These are phyloP conservation scores for Globisporangium mamillatum DNA, from an alignment of 352 stramenopile species.

Conservation along the genomic window DNA sequence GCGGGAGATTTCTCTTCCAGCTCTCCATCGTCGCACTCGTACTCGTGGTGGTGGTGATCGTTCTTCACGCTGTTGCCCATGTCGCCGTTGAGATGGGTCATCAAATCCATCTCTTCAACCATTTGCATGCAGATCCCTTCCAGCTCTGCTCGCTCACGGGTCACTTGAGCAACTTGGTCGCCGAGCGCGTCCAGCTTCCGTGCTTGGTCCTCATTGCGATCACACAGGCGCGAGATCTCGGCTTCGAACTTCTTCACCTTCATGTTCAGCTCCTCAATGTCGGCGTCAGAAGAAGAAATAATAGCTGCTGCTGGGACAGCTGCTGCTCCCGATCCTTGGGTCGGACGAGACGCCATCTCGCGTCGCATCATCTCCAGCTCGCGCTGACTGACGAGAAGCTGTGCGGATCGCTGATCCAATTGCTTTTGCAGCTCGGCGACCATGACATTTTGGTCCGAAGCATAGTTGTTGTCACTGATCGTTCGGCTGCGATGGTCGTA, in stretches of 20 bases:
- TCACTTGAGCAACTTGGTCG: conserved; percentile 37
- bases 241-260: conserved; percentile 55
- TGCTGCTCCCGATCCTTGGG: background rate
- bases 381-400: conserved; percentile 46
- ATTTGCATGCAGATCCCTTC: conserved; percentile 57
- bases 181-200: conserved; percentile 48
- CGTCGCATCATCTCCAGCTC: conserved; percentile 46
- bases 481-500: conserved; percentile 72
- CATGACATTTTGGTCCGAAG: conserved; percentile 32
- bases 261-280: conserved; percentile 27
- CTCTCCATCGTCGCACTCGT: conserved; percentile 12
- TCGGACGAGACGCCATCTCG: conserved; percentile 10
- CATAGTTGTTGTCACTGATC: conserved; percentile 53
- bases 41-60: conserved; percentile 12
- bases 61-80: conserved; percentile 6
- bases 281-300: conserved; percentile 9
- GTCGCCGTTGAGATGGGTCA: conserved; percentile 16
- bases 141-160: conserved; percentile 54
- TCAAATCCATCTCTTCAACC: conserved; percentile 48
- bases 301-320: conserved; percentile 1
- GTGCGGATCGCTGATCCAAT: conserved; percentile 50
- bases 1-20: conserved; percentile 24
- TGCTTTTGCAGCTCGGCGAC: conserved; percentile 53
- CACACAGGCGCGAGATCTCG: conserved; percentile 39
- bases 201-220: conserved; percentile 63